A percentile compares a stretch with the other conserved stretches of the same genome.
Evolutionary conservation across 2,329 filamentous ascomycete genomes (phyloP).

Genomic region (Colletotrichum limetticola): DNA sequence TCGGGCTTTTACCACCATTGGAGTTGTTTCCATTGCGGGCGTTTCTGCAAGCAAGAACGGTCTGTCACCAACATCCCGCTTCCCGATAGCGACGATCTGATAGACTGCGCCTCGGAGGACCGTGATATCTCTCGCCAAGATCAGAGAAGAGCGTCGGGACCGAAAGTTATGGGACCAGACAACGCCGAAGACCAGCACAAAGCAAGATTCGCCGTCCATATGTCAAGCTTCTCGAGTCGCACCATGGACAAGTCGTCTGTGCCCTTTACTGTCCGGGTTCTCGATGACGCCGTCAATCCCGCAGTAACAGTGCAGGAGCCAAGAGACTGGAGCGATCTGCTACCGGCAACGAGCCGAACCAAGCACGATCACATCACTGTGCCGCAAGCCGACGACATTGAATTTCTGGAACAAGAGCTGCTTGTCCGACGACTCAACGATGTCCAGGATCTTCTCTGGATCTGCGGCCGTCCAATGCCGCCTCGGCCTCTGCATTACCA

Average conservation of each 20-base stretch:
- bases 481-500: constrained; percentile 42
- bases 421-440: constrained; percentile 43
- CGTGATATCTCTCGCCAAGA: constrained; percentile 7
- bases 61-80: not conserved
- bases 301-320: not conserved
- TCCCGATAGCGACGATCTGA: not conserved
- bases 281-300: constrained; percentile 18
- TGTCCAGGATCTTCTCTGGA: constrained; percentile 39
- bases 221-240: constrained; percentile 1
- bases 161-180: constrained; percentile 4
- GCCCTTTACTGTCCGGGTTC: constrained; percentile 30
- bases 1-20: not conserved
- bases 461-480: constrained; percentile 41
- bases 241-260: constrained; percentile 24
- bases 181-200: not conserved
- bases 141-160: not conserved
- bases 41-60: not conserved
- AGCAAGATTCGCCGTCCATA: not conserved
- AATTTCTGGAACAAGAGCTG: constrained; percentile 44
- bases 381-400: constrained; percentile 32
- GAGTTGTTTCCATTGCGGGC: not conserved
- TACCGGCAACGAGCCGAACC: constrained; percentile 45
- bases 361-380: constrained; percentile 42
- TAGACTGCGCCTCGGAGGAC: constrained; percentile 4
- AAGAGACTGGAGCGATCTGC: constrained; percentile 34